Percentiles rank a stretch among this genome's conserved stretches.
Conservation (phyloP, 2,329 filamentous ascomycete species). For the Phialophora verrucosa region DNA sequence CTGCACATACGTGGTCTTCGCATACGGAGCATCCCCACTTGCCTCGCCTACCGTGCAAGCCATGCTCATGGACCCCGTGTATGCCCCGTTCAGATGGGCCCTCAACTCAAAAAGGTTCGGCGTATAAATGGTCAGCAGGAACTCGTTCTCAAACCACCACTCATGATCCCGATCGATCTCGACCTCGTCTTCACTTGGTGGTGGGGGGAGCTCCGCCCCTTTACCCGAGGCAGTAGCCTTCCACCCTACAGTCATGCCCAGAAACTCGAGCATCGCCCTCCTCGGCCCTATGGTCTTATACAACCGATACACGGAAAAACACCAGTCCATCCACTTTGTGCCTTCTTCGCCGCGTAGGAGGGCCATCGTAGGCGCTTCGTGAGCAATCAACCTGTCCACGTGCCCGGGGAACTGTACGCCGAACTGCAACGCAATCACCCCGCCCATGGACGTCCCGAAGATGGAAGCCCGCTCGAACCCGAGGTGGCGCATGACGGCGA, state of each 20-base stretch:
- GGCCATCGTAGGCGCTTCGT: constrained; percentile 8
- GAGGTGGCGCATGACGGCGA: constrained; percentile 12
- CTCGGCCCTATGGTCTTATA: background rate
- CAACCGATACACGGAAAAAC: background rate
- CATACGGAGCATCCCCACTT: constrained; percentile 12
- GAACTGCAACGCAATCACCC: constrained; percentile 9
- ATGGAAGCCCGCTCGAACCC: constrained; percentile 9
- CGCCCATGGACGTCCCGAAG: constrained; percentile 14
- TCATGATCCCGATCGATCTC: constrained; percentile 4
- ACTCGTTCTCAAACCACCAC: constrained; percentile 16
- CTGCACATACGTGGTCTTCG: constrained; percentile 6
- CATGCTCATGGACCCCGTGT: background rate
- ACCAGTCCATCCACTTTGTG: background rate
- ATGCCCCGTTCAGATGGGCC: background rate
- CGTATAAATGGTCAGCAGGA: background rate
- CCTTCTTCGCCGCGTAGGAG: background rate
- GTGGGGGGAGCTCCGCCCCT: background rate
- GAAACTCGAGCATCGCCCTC: background rate
- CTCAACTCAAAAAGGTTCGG: constrained; percentile 10
- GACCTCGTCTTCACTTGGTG: background rate
- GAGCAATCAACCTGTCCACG: constrained; percentile 8
- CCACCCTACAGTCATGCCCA: background rate
- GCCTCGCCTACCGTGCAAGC: constrained; percentile 2
- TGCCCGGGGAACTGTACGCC: constrained; percentile 4
- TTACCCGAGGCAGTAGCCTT: background rate